Evolutionary conservation across 148 eudicot genomes (phyloP).

Genomic region (Rhododendron henanense): DNA sequence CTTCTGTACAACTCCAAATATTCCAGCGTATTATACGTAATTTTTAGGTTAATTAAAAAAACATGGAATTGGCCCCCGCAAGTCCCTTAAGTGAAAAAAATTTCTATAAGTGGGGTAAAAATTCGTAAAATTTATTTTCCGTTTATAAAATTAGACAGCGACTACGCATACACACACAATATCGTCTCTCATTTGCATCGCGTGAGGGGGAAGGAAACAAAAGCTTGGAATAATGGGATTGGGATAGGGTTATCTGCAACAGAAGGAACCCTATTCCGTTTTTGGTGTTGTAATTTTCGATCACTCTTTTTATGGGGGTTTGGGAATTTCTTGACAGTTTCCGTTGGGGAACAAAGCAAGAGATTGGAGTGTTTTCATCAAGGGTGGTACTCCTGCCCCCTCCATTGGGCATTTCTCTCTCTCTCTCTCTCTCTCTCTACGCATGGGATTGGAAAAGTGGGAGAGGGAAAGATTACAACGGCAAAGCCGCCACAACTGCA

Average conservation of each 20-base stretch:
- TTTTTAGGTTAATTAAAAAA: too few species aligned
- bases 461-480: slow-evolving; percentile 9
- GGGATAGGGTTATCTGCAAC: neutral
- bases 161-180: too few species aligned
- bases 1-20: too few species aligned
- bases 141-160: too few species aligned
- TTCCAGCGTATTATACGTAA: too few species aligned
- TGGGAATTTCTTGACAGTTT: neutral
- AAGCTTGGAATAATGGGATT: slow-evolving; percentile 8
- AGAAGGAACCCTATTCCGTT: neutral
- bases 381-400: neutral
- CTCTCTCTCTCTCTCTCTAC: slow-evolving; percentile 10
- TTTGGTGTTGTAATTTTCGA: neutral
- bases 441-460: neutral
- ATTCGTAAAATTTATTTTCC: too few species aligned
- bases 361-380: neutral
- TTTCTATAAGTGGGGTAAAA: too few species aligned
- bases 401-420: neutral
- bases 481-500: neutral
- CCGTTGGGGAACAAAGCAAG: slow-evolving; percentile 1
- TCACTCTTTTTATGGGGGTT: neutral
- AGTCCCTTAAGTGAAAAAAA: too few species aligned
- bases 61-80: too few species aligned
- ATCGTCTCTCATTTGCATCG: neutral
- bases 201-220: neutral